Base-by-base conservation (phyloP, 495 filamentous ascomycete genomes). In the Chlorociboria aeruginascens region DNA sequence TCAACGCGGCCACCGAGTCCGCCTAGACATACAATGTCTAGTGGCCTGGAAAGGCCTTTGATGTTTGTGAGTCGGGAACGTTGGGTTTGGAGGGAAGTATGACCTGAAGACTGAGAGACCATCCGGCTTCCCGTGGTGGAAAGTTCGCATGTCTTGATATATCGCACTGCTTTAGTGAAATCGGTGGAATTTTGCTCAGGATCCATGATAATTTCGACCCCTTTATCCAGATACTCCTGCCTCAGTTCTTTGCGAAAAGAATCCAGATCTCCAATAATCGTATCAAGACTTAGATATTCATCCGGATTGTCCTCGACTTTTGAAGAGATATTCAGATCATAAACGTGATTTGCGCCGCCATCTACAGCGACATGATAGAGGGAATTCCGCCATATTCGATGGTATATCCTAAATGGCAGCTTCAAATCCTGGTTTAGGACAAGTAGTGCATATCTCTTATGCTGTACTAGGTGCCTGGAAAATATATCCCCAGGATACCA, bases 191-290 rank as follows among this genome's bases (percentile, higher is more conserved):
- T 76, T 58, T 96, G 86, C 60, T 93, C 86, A 20, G 67, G 54
- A 47, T 89, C 78, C 54, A 76, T 61, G 46, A 85, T 66, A 32
- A 96, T 66, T 14, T 68, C 48, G 0, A 78, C 74, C 6, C 65
- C 65, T 8, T 63, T 66, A 0, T 61, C 49, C 35, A 68, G 60
- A 67, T 87, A 96, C 61, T 82, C 82, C 1, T 61, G 32, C 33
- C 67, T 68, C 0, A 82, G 67, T 14, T 70, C 61, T 9, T 75
- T 68, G 3, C 60, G 64, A 13, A 96, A 66, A 12, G 88, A 95
- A 69, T 98, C 92, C 1, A 97, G 70, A 57, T 98, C 92, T 44
- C 92, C 92, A 53, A 87, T 76, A 46, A 98, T 87, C 36, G 68
- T 61, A 53, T 79, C 59, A 0, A 90, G 85, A 37, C 81, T 63